phyloP scores from a whole-genome alignment of 495 filamentous ascomycete species.

The Xylaria sp. region DNA sequence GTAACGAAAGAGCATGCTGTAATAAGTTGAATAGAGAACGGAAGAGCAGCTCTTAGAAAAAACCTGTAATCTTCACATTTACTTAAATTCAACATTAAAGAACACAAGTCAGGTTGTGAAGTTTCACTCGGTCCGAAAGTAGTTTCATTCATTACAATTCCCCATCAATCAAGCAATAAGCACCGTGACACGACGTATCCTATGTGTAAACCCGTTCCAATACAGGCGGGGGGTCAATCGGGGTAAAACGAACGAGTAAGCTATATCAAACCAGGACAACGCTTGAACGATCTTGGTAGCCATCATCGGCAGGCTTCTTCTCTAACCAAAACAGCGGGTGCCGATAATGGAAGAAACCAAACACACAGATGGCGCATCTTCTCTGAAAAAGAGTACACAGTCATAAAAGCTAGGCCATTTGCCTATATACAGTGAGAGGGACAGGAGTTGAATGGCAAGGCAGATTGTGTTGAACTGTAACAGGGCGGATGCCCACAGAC shows the following conservation, averaged over 20 bases:
- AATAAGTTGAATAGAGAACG: neutral
- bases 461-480: neutral
- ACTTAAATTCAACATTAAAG: neutral
- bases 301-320: constrained; percentile 3
- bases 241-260: constrained; percentile 23
- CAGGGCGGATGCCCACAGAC: constrained; percentile 27
- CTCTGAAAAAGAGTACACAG: neutral
- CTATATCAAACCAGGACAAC: constrained; percentile 16
- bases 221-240: neutral
- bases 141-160: constrained; percentile 12
- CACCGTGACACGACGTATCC: constrained; percentile 9
- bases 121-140: neutral
- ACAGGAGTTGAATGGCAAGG: neutral
- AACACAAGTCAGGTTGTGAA: neutral
- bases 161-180: constrained; percentile 1
- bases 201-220: constrained; percentile 18
- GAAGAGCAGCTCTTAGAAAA: neutral
- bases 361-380: neutral
- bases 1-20: neutral
- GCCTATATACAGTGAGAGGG: constrained; percentile 17
- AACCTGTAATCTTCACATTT: neutral
- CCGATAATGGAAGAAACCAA: constrained; percentile 4
- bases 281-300: constrained; percentile 10
- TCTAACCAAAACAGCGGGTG: constrained; percentile 4
- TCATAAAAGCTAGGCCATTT: neutral